These are phyloP conservation scores for Penicillium cosmopolitanum DNA, from an alignment of 495 filamentous ascomycete genomes.

Conservation along the genomic window DNA sequence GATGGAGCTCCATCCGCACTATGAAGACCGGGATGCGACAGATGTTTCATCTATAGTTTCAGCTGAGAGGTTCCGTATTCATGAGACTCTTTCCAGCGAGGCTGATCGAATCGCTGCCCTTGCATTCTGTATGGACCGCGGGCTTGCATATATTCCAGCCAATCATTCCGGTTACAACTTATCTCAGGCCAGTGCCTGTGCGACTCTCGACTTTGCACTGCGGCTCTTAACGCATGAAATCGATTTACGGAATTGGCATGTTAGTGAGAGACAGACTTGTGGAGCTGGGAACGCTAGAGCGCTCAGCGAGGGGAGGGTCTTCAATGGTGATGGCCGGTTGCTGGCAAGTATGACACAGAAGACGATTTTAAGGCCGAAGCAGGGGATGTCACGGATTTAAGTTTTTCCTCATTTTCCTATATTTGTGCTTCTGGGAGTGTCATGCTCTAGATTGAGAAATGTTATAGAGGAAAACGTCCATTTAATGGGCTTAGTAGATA, in stretches of 20 bases:
- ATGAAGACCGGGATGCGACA: neutral
- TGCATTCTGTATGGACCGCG: slow-evolving; percentile 24
- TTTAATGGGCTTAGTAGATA: no score
- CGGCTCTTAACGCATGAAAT: slow-evolving; percentile 16
- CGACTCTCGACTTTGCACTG: slow-evolving; percentile 24
- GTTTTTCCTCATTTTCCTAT: no score
- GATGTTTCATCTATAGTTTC: neutral
- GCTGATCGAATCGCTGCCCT: slow-evolving; percentile 23
- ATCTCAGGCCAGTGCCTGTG: slow-evolving; percentile 17
- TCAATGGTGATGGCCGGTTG: slow-evolving; percentile 16
- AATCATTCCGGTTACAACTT: slow-evolving; percentile 16
- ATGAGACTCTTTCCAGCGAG: slow-evolving; percentile 6
- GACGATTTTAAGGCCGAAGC: slow-evolving; percentile 14
- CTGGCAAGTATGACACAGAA: slow-evolving; percentile 24
- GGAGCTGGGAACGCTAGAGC: slow-evolving; percentile 22
- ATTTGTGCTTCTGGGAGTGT: no score
- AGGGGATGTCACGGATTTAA: neutral
- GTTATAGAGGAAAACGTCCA: no score
- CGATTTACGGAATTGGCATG: slow-evolving; percentile 17
- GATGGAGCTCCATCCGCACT: neutral
- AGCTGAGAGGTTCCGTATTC: slow-evolving; percentile 18
- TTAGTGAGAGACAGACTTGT: slow-evolving; percentile 13
- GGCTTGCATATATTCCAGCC: slow-evolving; percentile 25
- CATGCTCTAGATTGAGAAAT: no score
- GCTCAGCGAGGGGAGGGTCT: slow-evolving; percentile 19